A percentile compares a stretch with the other conserved stretches of the same genome.
phyloP scores from a whole-genome alignment of 2,329 filamentous ascomycete species.

The Penicillium sclerotiorum region DNA sequence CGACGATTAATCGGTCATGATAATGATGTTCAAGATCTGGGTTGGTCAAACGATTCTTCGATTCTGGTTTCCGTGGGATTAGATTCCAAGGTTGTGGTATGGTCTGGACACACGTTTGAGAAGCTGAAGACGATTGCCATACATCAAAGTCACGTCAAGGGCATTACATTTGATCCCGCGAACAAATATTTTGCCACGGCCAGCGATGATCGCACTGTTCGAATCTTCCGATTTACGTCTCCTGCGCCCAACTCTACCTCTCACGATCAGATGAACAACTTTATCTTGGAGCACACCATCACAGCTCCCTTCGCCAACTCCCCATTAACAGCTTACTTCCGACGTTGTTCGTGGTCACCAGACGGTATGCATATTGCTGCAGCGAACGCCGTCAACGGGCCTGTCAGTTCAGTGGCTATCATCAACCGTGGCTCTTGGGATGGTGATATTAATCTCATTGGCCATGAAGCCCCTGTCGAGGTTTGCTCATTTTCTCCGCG shows the following conservation, averaged over 20 bases:
- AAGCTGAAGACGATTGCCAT: constrained; percentile 92
- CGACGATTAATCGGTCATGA: constrained; percentile 93
- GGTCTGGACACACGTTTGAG: constrained; percentile 97
- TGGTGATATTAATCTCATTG: constrained; percentile 94
- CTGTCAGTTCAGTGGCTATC: constrained; percentile 95
- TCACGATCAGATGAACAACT: constrained; percentile 96
- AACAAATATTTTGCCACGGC: constrained; percentile 99
- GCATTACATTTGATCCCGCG: constrained; percentile 96
- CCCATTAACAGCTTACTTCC: constrained; percentile 94
- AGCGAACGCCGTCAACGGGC: constrained; percentile 94
- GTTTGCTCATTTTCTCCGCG: constrained; percentile 96
- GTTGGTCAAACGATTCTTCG: constrained; percentile 95
- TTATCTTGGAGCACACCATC: constrained; percentile 91
- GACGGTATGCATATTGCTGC: constrained; percentile 97
- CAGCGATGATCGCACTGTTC: constrained; percentile 94
- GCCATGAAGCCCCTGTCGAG: constrained; percentile 94
- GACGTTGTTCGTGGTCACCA: constrained; percentile 94
- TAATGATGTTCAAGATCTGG: constrained; percentile 96
- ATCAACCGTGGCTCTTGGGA: constrained; percentile 92
- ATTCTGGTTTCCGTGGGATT: constrained; percentile 93
- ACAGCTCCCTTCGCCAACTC: constrained; percentile 84
- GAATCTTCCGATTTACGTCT: constrained; percentile 92
- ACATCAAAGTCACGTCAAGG: constrained; percentile 97
- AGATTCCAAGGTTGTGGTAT: constrained; percentile 97
- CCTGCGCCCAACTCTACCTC: constrained; percentile 88